These are phyloP conservation scores for Epichloe gansuensis DNA, from an alignment of 2,329 filamentous ascomycete species.

Conservation along the genomic window DNA sequence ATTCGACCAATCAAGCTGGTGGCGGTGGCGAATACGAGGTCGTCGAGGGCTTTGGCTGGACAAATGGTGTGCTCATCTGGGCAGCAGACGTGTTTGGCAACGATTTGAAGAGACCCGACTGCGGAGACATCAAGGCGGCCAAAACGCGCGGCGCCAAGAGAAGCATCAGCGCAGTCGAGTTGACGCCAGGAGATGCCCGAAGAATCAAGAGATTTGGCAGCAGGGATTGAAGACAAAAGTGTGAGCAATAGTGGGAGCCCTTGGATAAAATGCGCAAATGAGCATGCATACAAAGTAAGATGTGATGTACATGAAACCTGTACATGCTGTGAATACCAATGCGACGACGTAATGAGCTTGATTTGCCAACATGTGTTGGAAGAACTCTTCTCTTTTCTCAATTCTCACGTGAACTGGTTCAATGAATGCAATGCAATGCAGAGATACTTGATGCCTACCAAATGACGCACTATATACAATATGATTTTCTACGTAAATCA, in stretches of 20 bases:
- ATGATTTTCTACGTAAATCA: background rate
- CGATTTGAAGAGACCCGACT: slow-evolving; percentile 42
- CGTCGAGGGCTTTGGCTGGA: slow-evolving; percentile 60
- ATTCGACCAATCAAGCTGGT: slow-evolving; percentile 46
- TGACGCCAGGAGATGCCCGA: slow-evolving; percentile 32
- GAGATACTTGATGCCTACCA: background rate
- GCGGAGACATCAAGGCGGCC: slow-evolving; percentile 36
- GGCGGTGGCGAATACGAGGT: slow-evolving; percentile 57
- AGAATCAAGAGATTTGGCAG: slow-evolving; percentile 36
- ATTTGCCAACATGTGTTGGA: background rate
- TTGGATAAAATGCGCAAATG: background rate
- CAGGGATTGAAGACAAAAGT: background rate
- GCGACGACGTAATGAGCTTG: background rate
- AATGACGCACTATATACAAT: background rate
- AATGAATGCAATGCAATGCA: background rate
- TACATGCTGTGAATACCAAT: background rate
- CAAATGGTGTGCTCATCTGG: slow-evolving; percentile 58
- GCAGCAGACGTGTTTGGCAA: slow-evolving; percentile 48
- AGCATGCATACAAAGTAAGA: background rate
- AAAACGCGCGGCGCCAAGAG: slow-evolving; percentile 17
- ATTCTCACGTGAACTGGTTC: background rate
- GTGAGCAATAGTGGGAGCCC: background rate
- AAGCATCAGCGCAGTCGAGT: slow-evolving; percentile 31
- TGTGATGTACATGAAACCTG: background rate
- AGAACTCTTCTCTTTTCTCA: background rate